These are phyloP conservation scores for Phytopythium oedochilum DNA, from an alignment of 352 stramenopile genomes.

Conservation along the genomic window DNA sequence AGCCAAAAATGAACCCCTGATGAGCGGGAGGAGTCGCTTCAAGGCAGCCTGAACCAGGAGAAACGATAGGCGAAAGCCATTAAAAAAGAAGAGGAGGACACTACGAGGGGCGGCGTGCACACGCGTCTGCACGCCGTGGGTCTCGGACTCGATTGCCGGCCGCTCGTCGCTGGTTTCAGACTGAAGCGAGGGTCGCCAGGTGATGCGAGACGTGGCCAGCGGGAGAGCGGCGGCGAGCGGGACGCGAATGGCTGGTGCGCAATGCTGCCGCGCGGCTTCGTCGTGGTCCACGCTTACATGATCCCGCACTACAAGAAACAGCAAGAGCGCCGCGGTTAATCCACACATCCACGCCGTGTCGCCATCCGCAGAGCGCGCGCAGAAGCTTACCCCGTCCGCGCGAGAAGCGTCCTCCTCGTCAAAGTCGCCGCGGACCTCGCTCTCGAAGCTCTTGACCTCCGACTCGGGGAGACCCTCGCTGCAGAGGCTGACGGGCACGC, in stretches of 20 bases:
- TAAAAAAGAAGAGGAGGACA: background rate
- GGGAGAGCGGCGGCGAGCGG: background rate
- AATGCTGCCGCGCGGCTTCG: background rate
- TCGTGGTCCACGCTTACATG: constrained; percentile 21
- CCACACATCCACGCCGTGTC: background rate
- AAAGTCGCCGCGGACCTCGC: constrained; percentile 39
- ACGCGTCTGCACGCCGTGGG: too few relatives aligned
- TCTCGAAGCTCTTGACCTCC: constrained; percentile 59
- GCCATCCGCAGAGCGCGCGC: background rate
- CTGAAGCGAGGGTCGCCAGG: background rate
- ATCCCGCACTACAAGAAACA: constrained; percentile 21
- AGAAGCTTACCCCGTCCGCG: constrained; percentile 48
- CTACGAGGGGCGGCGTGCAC: too few relatives aligned
- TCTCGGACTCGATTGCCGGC: background rate
- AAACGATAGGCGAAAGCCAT: background rate
- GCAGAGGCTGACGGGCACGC: constrained; percentile 63
- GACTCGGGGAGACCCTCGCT: constrained; percentile 52
- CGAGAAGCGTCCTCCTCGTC: constrained; percentile 48
- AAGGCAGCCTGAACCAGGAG: background rate
- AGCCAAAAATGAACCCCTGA: background rate
- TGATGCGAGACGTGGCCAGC: background rate
- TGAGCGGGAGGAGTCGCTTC: background rate
- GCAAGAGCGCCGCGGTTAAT: constrained; percentile 1
- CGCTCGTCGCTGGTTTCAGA: background rate
- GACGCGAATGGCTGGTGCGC: background rate